phyloP scores from a whole-genome alignment of 495 filamentous ascomycete genomes.

The Aspergillus sparsus region DNA sequence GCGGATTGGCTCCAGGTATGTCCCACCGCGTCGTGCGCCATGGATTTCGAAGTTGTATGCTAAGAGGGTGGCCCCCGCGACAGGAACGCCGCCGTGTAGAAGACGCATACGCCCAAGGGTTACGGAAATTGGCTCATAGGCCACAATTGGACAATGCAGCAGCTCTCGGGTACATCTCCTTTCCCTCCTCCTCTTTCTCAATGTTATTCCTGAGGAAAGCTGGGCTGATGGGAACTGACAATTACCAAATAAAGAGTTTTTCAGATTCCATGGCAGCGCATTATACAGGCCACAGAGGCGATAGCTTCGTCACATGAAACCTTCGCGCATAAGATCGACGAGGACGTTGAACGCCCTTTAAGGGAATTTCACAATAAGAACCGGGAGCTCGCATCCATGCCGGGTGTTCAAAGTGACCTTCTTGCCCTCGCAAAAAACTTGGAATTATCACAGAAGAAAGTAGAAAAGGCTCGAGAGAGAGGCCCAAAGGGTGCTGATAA shows the following conservation, averaged over 20 bases:
- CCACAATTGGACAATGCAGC: constrained; percentile 70
- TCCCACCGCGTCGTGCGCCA: background rate
- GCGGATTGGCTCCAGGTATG: constrained; percentile 96
- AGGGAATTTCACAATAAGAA: constrained; percentile 70
- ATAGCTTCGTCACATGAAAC: constrained; percentile 82
- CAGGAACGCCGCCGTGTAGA: constrained; percentile 93
- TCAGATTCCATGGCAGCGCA: constrained; percentile 87
- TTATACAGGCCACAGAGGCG: constrained; percentile 74
- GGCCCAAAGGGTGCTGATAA: constrained; percentile 79
- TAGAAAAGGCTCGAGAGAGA: constrained; percentile 81
- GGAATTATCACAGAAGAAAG: constrained; percentile 80
- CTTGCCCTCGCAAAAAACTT: constrained; percentile 78
- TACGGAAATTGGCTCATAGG: constrained; percentile 75
- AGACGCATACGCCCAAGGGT: constrained; percentile 81
- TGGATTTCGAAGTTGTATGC: background rate
- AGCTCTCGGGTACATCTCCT: constrained; percentile 73
- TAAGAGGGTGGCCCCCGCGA: constrained; percentile 7
- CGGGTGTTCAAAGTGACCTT: constrained; percentile 79
- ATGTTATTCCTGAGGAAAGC: background rate
- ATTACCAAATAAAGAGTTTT: constrained; percentile 65
- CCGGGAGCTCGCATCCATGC: constrained; percentile 82
- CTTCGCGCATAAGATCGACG: constrained; percentile 82
- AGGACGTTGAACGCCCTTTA: constrained; percentile 85
- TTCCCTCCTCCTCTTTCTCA: background rate
- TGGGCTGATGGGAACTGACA: background rate